These are phyloP conservation scores for Apiospora aurea DNA, from an alignment of 2,329 filamentous ascomycete species.

Conservation along the genomic window DNA sequence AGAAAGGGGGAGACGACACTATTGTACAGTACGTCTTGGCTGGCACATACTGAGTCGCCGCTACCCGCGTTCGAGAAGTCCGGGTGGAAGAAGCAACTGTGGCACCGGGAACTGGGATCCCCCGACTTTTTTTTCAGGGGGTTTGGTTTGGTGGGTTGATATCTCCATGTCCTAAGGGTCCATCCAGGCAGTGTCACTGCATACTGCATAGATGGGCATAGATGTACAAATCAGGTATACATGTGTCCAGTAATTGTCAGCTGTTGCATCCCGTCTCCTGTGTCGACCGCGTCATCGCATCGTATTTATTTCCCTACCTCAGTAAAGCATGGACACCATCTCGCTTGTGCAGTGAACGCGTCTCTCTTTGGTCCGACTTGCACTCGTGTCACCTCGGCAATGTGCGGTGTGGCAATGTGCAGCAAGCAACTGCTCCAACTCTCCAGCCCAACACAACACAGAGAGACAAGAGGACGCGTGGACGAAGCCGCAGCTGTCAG, in stretches of 20 bases:
- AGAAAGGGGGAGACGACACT: not conserved
- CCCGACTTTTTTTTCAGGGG: not conserved
- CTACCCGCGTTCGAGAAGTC: conserved; percentile 18
- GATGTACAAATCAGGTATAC: conserved; percentile 1
- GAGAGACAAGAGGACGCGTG: conserved; percentile 5
- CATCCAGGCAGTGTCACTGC: not conserved
- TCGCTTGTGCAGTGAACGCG: conserved; percentile 11
- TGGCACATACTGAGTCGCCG: not conserved
- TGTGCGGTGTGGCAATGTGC: conserved; percentile 6
- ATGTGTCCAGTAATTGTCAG: conserved; percentile 5
- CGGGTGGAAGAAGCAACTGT: conserved; percentile 9
- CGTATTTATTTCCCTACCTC: not conserved
- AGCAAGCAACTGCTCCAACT: conserved; percentile 2
- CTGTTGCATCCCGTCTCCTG: not conserved
- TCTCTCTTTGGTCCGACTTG: conserved; percentile 14
- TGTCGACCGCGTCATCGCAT: conserved; percentile 12
- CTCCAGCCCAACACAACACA: not conserved
- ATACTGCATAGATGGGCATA: not conserved
- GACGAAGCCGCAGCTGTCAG: conserved; percentile 2
- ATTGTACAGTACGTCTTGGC: not conserved
- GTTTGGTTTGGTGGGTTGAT: conserved; percentile 4
- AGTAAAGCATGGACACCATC: conserved; percentile 14
- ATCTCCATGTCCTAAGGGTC: conserved; percentile 4
- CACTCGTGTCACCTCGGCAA: conserved; percentile 4
- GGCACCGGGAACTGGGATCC: conserved; percentile 1